Evolutionary conservation across 1,139 yeast species (phyloP).

Genomic region (Magnusiomyces fungicola): DNA sequence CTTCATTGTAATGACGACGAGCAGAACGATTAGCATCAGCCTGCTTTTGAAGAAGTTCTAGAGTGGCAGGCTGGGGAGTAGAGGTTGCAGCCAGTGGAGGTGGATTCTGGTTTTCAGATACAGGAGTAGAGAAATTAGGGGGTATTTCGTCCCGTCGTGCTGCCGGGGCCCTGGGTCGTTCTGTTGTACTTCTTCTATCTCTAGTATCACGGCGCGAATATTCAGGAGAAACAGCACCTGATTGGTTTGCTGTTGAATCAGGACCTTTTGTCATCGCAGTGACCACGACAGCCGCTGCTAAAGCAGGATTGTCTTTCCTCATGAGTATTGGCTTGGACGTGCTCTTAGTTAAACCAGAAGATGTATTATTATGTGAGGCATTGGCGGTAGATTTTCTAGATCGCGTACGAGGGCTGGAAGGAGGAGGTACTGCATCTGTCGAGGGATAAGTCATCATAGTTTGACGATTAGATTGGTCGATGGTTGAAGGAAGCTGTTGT

Average conservation of each 20-base stretch:
- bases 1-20: conserved; percentile 11
- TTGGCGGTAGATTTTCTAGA: too few relatives aligned
- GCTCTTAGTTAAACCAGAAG: not conserved
- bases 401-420: not conserved
- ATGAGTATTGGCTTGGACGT: not conserved
- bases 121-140: not conserved
- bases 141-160: not conserved
- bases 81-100: not conserved
- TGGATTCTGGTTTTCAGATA: not conserved
- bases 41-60: conserved; percentile 2
- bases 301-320: not conserved
- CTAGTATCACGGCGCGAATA: too few relatives aligned
- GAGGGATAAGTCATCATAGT: too few relatives aligned
- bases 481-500: too few relatives aligned
- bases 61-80: not conserved
- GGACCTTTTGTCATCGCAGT: not conserved
- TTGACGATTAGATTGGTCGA: too few relatives aligned
- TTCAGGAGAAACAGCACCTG: too few relatives aligned
- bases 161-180: not conserved
- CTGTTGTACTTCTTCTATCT: too few relatives aligned
- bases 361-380: not conserved
- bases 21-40: conserved; percentile 3
- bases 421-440: not conserved
- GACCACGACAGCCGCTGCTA: not conserved
- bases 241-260: not conserved